phyloP scores from a whole-genome alignment of 1,139 yeast genomes.

The Taphrina wiesneri region DNA sequence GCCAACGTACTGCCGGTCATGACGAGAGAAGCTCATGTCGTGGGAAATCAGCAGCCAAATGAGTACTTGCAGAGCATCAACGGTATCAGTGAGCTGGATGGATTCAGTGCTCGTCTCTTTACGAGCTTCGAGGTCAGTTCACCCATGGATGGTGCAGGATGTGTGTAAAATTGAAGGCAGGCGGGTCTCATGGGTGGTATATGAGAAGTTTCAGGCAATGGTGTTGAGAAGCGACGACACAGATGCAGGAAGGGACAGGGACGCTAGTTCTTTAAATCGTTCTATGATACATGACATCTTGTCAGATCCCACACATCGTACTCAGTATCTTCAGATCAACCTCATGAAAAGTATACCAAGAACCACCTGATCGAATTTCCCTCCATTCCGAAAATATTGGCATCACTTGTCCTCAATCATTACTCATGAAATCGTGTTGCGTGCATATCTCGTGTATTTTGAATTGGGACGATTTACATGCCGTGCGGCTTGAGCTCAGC shows the following conservation, averaged over 20 bases:
- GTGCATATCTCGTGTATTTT: background rate
- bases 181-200: too few species aligned
- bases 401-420: background rate
- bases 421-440: constrained; percentile 1
- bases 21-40: constrained; percentile 32
- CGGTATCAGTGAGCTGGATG: constrained; percentile 24
- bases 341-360: background rate
- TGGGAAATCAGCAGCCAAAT: constrained; percentile 16
- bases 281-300: background rate
- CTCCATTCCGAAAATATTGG: background rate
- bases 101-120: constrained; percentile 32
- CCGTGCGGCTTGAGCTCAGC: constrained; percentile 32
- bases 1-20: constrained; percentile 33
- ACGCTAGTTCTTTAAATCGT: background rate
- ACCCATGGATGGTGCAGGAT: constrained; percentile 6
- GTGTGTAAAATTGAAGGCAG: background rate
- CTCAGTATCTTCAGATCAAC: background rate
- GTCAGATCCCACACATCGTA: background rate
- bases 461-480: constrained; percentile 3
- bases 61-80: constrained; percentile 22
- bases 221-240: too few species aligned
- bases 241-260: too few species aligned
- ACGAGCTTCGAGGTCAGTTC: constrained; percentile 24
- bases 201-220: too few species aligned
- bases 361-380: background rate